phyloP scores from a whole-genome alignment of 2,329 filamentous ascomycete genomes.

The Cylindrodendrum hubeiense region DNA sequence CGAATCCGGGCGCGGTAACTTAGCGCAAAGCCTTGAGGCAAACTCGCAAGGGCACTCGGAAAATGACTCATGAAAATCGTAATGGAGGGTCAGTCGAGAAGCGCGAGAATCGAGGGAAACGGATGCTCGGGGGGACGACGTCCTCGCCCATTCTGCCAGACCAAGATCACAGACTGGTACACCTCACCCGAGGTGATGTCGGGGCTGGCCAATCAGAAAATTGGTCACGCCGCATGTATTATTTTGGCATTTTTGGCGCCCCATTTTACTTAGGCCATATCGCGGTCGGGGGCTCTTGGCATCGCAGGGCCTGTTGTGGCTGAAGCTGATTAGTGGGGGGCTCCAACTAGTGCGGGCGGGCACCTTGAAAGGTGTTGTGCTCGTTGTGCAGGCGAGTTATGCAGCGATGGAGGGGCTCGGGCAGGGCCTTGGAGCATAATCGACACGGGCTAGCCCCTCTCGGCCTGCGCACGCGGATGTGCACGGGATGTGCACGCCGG shows the following conservation, averaged over 20 bases:
- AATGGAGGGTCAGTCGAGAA: constrained; percentile 45
- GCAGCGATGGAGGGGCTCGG: constrained; percentile 4
- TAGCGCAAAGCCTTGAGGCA: constrained; percentile 40
- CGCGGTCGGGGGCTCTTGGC: constrained; percentile 41
- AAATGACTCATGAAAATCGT: constrained; percentile 49
- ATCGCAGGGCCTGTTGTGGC: constrained; percentile 41
- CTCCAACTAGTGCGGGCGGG: constrained; percentile 6
- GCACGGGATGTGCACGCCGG: constrained; percentile 35
- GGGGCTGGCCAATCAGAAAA: constrained; percentile 55
- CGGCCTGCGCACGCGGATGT: constrained; percentile 36
- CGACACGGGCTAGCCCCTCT: constrained; percentile 18
- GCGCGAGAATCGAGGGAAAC: constrained; percentile 45
- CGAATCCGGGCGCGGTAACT: constrained; percentile 25
- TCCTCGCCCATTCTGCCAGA: constrained; percentile 44
- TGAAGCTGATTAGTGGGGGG: constrained; percentile 39
- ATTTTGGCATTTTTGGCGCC: constrained; percentile 50
- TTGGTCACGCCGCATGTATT: constrained; percentile 50
- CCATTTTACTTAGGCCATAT: constrained; percentile 48
- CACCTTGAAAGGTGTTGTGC: constrained; percentile 19
- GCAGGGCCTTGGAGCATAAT: constrained; percentile 18
- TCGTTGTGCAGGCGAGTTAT: constrained; percentile 29
- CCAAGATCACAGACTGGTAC: constrained; percentile 51
- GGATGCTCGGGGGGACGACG: constrained; percentile 45
- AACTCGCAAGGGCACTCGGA: constrained; percentile 32
- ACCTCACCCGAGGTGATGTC: constrained; percentile 50